A percentile compares a stretch with the other conserved stretches of the same genome.
Conservation (phyloP, 2,329 filamentous ascomycete species). For the Coniochaeta pulveracea region DNA sequence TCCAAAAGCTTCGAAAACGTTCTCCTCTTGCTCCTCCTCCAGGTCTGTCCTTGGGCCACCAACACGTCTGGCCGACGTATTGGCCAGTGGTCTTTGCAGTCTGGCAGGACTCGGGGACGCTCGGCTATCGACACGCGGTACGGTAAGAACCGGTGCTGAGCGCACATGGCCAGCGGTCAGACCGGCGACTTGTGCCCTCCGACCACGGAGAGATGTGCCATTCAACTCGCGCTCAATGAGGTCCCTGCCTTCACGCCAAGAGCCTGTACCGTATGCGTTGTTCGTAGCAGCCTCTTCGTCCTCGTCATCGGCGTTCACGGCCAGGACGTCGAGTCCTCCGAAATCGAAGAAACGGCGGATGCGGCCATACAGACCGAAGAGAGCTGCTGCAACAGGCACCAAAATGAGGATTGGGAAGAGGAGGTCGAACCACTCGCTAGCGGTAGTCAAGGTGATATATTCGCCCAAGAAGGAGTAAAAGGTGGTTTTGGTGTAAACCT, state of each 20-base stretch:
- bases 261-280: slow-evolving; percentile 60
- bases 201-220: slow-evolving; percentile 43
- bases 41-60: slow-evolving; percentile 5
- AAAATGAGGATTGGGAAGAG: slow-evolving; percentile 85
- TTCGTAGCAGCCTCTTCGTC: slow-evolving; percentile 61
- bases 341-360: slow-evolving; percentile 70
- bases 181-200: slow-evolving; percentile 25
- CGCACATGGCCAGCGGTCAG: slow-evolving; percentile 17
- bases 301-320: slow-evolving; percentile 50
- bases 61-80: slow-evolving; percentile 16
- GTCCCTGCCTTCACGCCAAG: slow-evolving; percentile 84
- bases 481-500: slow-evolving; percentile 63
- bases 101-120: slow-evolving; percentile 29
- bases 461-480: slow-evolving; percentile 83
- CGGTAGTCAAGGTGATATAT: slow-evolving; percentile 69
- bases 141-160: slow-evolving; percentile 33
- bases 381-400: slow-evolving; percentile 70
- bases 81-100: slow-evolving; percentile 11
- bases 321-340: neutral
- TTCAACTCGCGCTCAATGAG: slow-evolving; percentile 80
- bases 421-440: slow-evolving; percentile 76
- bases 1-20: slow-evolving; percentile 73
- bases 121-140: slow-evolving; percentile 27
- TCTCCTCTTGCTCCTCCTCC: slow-evolving; percentile 53
- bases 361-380: slow-evolving; percentile 83